Evolutionary conservation across 1,139 yeast species (phyloP).

Genomic region (Yamadazyma diddensiae): DNA sequence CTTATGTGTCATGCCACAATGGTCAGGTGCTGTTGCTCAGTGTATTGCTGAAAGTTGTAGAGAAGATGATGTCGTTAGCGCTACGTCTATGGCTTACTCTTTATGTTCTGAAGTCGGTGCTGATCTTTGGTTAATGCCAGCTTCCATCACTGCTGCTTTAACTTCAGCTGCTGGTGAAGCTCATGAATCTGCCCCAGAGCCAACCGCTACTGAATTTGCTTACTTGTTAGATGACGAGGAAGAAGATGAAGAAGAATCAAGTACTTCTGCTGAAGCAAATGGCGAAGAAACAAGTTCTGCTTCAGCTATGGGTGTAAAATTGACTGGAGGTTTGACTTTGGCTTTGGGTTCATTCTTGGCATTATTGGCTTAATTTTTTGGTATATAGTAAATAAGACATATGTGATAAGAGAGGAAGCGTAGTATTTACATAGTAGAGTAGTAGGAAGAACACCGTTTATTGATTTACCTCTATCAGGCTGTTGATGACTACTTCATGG

Average conservation of each 20-base stretch:
- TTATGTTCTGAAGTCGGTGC: slow-evolving; percentile 48
- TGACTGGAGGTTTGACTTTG: slow-evolving; percentile 10
- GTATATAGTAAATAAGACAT: slow-evolving; percentile 2
- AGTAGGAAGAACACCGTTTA: no score
- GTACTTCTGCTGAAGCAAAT: slow-evolving; percentile 9
- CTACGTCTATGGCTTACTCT: slow-evolving; percentile 41
- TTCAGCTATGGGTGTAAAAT: slow-evolving; percentile 17
- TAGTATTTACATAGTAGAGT: no score
- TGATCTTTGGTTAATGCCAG: slow-evolving; percentile 45
- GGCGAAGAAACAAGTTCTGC: slow-evolving; percentile 18
- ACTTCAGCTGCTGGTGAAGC: slow-evolving; percentile 16
- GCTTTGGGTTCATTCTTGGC: slow-evolving; percentile 11
- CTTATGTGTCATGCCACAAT: slow-evolving; percentile 50
- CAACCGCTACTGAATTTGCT: slow-evolving; percentile 13
- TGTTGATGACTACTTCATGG: no score
- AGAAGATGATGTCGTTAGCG: slow-evolving; percentile 37
- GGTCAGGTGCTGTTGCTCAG: slow-evolving; percentile 45
- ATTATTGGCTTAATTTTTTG: slow-evolving; percentile 7
- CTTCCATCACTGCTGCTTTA: slow-evolving; percentile 29
- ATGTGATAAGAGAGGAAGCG: background rate
- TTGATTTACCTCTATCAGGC: no score
- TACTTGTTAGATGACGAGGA: slow-evolving; percentile 12
- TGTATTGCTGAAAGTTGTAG: slow-evolving; percentile 42
- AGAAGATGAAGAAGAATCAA: background rate
- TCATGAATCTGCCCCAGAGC: slow-evolving; percentile 12